Base-by-base conservation (phyloP, 352 stramenopile species). In the Phytopythium vexans region DNA sequence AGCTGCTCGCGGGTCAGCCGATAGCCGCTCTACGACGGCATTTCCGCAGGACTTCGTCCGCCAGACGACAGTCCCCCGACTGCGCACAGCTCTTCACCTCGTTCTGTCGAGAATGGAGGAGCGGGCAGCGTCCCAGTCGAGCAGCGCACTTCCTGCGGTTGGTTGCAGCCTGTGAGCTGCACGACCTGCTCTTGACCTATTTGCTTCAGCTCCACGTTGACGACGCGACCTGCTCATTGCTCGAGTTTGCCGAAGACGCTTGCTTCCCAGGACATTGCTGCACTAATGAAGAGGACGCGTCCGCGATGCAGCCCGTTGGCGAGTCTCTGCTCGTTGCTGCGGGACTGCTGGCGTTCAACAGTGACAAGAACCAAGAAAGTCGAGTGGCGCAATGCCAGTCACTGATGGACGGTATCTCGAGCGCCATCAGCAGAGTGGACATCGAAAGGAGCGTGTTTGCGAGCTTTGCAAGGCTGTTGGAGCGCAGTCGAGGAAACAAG, bases 161-260 rank as follows among this genome's bases (percentile, higher is more conserved):
- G 15, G 43, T 75, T 3, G 50, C 68, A 11, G 61, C 54, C 6
- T 62, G 49, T 39, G 31, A 45, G 60, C 51, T 74, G 45, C 63
- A 82, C 32, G 43, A 52, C 15, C 44, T 66, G 4, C 64, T 87
- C 27, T 12, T 68, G 46, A n/a, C 31, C 1, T 61, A 49, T 42
- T 33, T 86, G 33, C 43, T 88, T 35, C 72, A 73, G 15, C 48
- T 47, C 12, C 57, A 80, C 34, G 50, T 31, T 21, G 44, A 35
- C 6, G 74, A 88, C 48, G 60, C 68, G 33, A 37, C 44, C 6
- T 47, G 56, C 1, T 49, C 68, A 36, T 42, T 78, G 11, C 14
- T 47, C 11, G 21, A 15, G 3, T 16, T 82, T n/a, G 3, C 60
- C 32, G 3, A 8, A 31, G 39, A 5, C n/a, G n/a, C 11, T 4